A percentile compares a stretch with the other conserved stretches of the same genome.
Conservation (phyloP, 2,329 filamentous ascomycete genomes). For the Coniochaeta sp. region DNA sequence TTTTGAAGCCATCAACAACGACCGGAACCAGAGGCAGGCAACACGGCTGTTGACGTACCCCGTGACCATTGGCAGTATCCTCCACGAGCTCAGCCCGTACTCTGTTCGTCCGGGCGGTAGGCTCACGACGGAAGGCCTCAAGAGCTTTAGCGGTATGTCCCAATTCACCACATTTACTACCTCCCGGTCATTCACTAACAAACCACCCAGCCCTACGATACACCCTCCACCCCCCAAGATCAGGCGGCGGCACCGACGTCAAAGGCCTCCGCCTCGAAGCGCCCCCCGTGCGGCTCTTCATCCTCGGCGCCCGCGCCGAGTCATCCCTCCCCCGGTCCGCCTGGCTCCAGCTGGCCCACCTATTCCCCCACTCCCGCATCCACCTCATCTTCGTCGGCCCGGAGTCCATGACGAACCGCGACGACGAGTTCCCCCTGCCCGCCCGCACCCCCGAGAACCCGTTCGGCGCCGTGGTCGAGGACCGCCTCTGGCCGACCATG, state of each 20-base stretch:
- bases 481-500: constrained; percentile 78
- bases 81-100: constrained; percentile 94
- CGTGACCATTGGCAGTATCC: constrained; percentile 79
- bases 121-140: constrained; percentile 80
- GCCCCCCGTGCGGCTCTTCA: constrained; percentile 84
- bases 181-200: not conserved
- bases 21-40: constrained; percentile 85
- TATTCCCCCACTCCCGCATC: constrained; percentile 88
- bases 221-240: constrained; percentile 79
- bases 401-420: constrained; percentile 90
- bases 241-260: constrained; percentile 66
- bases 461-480: constrained; percentile 90
- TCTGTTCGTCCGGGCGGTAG: constrained; percentile 66
- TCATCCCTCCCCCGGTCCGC: constrained; percentile 89
- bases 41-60: constrained; percentile 93
- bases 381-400: constrained; percentile 94
- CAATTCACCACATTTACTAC: not conserved
- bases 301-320: constrained; percentile 92
- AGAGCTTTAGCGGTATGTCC: constrained; percentile 80
- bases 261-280: constrained; percentile 77
- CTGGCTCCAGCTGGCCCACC: constrained; percentile 88
- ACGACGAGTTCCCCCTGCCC: constrained; percentile 86
- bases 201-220: constrained; percentile 58
- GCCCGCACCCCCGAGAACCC: constrained; percentile 79
- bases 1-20: constrained; percentile 84